Conservation (phyloP, 345 rosid genomes). For the Melastoma malabathricum region DNA sequence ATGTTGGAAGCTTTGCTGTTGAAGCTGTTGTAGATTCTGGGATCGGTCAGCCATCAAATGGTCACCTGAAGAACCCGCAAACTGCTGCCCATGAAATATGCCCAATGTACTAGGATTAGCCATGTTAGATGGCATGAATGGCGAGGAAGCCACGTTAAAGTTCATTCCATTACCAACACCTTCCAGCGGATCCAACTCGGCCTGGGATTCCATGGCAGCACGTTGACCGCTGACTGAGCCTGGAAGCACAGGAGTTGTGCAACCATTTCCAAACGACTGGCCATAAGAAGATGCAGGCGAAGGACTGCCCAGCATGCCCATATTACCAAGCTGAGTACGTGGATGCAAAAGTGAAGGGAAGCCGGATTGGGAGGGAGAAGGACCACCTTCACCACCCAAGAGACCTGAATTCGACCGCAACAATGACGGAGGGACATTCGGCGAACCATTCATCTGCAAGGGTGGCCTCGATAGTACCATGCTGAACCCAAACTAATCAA, state of each 20-base stretch:
- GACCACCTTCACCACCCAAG: constrained; percentile 59
- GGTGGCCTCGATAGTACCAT: constrained; percentile 89
- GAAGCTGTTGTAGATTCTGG: constrained; percentile 43
- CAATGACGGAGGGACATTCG: constrained; percentile 53
- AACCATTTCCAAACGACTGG: constrained; percentile 77
- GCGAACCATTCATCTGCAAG: constrained; percentile 67
- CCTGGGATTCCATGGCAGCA: constrained; percentile 51
- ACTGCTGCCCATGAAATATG: constrained; percentile 77
- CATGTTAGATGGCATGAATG: constrained; percentile 47
- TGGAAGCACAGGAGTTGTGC: constrained; percentile 36
- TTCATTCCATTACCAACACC: constrained; percentile 52
- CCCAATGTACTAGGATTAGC: constrained; percentile 48
- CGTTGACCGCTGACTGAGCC: constrained; percentile 41
- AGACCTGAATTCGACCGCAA: constrained; percentile 64
- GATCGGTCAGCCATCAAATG: constrained; percentile 61
- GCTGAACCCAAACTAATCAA: no score
- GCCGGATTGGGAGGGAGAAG: constrained; percentile 53
- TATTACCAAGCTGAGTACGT: constrained; percentile 49
- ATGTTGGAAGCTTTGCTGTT: constrained; percentile 57
- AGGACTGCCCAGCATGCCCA: constrained; percentile 70
- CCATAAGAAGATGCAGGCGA: constrained; percentile 64
- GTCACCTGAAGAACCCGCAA: constrained; percentile 44
- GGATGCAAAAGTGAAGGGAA: constrained; percentile 64
- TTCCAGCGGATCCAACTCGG: constrained; percentile 65
- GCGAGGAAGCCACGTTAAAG: constrained; percentile 30